Conservation (phyloP, 2,329 filamentous ascomycete genomes). For the Emmonsia crescens region DNA sequence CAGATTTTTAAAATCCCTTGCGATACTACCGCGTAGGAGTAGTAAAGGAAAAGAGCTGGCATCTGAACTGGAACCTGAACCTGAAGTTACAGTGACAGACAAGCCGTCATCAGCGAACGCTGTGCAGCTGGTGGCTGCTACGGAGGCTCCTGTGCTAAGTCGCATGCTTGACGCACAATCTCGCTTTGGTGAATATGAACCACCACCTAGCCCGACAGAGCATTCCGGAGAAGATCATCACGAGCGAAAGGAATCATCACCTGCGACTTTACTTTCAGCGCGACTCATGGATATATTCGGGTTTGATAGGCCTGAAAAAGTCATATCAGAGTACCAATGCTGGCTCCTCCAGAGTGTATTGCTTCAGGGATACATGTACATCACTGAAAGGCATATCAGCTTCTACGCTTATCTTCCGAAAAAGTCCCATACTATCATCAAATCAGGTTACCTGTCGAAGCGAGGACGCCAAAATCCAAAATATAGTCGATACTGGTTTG, state of each 20-base stretch:
- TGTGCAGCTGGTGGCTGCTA: constrained; percentile 25
- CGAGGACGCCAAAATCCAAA: constrained; percentile 78
- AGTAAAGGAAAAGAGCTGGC: constrained; percentile 18
- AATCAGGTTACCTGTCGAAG: constrained; percentile 82
- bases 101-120: constrained; percentile 11
- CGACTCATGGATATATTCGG: constrained; percentile 75
- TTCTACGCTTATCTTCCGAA: constrained; percentile 97
- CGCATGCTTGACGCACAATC: constrained; percentile 64
- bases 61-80: constrained; percentile 14
- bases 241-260: constrained; percentile 35
- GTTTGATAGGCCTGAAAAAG: constrained; percentile 70
- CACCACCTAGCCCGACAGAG: not conserved
- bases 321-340: constrained; percentile 85
- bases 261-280: constrained; percentile 51
- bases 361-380: constrained; percentile 90
- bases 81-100: constrained; percentile 10
- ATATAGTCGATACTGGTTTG: constrained; percentile 88
- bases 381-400: constrained; percentile 84
- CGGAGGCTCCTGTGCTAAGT: constrained; percentile 61
- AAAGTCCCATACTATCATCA: constrained; percentile 67
- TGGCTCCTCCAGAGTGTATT: constrained; percentile 87
- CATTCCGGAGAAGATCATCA: constrained; percentile 17
- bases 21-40: constrained; percentile 38
- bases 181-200: constrained; percentile 37
- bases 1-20: constrained; percentile 54